Base-by-base conservation (phyloP, 345 rosid genomes). In the Melaleuca alternifolia region DNA sequence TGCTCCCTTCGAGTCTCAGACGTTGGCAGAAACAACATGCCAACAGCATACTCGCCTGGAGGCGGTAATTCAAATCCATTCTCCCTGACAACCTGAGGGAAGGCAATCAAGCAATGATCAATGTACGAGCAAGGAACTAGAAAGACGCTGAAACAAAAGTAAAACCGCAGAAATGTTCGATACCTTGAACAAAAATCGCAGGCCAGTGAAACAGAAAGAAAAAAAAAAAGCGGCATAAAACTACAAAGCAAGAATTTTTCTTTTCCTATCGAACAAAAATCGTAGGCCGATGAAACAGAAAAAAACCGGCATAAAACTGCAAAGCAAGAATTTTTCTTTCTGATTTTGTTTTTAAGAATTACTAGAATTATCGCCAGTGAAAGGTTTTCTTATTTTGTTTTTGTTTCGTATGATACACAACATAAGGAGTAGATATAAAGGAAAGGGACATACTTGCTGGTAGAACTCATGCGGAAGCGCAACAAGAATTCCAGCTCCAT, bases 401-500 rank as follows among this genome's bases (percentile, higher is more conserved):
- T 3, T 10, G 46, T 84, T 26, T 51, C 37, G 14, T 83, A 9
- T 28, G 18, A 30, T 59, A 53, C 51, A 7, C 28, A 37, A 18
- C 48, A 13, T 33, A 77, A 13, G 82, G 10, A 11, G 14, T 44
- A 71, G 18, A 37, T 37, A 37, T 12, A 71, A 75, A 86, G n/a
- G 24, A 24, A 51, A 61, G 76, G 11, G 84, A 62, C 81, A 50
- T 77, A 92, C 99, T 96, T 96, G 92, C 77, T 90, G 91, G 85
- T 91, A 98, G 91, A 95, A 98, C 21, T 91, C 92, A 65, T 96
- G 99, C 86, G 99, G 98, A 65, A 95, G 92, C 51, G 94, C 97
- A 28, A 96, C 97, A 28, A 98, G 97, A 90, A 98, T 94, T 21
- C 99, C 99, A 88, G 99, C 99, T 50, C 99, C 99, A 71, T 98